These are phyloP conservation scores for Chenopodium berlandieri DNA, from an alignment of 148 eudicot species.

Conservation along the genomic window DNA sequence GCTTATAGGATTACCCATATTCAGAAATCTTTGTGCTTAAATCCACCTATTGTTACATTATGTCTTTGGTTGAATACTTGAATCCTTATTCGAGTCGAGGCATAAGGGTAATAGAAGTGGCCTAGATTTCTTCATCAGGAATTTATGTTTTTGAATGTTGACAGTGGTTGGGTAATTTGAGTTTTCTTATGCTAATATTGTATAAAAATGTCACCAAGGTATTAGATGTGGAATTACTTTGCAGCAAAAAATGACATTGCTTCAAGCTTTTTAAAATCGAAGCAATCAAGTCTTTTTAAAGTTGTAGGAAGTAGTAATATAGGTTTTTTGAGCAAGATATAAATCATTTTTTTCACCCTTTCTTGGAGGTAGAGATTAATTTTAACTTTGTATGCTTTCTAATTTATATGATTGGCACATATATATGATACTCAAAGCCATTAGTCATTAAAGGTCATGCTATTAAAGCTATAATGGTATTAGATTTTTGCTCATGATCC, in stretches of 20 bases:
- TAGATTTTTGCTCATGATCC: not conserved
- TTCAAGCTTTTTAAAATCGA: not conserved
- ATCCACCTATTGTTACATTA: not conserved
- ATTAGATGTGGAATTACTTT: not conserved
- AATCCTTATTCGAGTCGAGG: not conserved
- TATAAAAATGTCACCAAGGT: not conserved
- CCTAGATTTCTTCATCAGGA: not conserved
- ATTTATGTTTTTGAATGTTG: not conserved
- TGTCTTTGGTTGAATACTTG: not conserved
- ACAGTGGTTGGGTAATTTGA: not conserved
- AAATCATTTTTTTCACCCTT: not conserved
- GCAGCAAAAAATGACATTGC: not conserved
- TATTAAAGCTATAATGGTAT: not conserved
- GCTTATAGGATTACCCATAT: too few relatives aligned
- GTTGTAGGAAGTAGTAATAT: not conserved
- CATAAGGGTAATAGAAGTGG: not conserved
- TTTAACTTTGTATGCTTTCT: not conserved
- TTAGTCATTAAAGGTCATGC: not conserved
- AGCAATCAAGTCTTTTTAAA: not conserved
- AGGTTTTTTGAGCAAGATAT: not conserved
- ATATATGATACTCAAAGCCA: not conserved
- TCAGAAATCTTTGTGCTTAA: too few relatives aligned
- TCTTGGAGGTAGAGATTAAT: not conserved
- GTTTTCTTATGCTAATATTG: not conserved
- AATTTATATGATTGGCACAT: not conserved